Conservation (phyloP, 2,329 filamentous ascomycete genomes). For the Camillea tinctor region DNA sequence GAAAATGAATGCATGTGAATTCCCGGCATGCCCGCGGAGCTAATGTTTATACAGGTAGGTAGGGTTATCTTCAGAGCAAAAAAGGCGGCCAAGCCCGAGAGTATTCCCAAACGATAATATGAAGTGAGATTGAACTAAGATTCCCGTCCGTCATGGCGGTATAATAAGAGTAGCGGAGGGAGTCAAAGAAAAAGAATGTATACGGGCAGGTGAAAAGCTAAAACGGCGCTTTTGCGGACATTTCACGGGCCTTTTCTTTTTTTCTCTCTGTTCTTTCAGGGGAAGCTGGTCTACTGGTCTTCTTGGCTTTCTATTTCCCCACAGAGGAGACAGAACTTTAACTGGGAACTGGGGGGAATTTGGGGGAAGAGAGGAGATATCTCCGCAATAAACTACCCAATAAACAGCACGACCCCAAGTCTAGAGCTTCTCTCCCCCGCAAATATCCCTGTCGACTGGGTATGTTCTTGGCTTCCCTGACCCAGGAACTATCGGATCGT, state of each 20-base stretch:
- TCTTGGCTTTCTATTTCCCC: not conserved
- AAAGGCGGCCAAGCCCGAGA: not conserved
- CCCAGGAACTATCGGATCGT: not conserved
- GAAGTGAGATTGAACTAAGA: not conserved
- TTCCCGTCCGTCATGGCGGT: not conserved
- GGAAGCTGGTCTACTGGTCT: not conserved
- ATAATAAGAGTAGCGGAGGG: not conserved
- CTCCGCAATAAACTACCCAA: not conserved
- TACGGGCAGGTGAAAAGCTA: not conserved
- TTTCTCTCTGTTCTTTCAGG: not conserved
- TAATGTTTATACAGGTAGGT: not conserved
- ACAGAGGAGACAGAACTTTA: not conserved
- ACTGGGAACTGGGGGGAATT: not conserved
- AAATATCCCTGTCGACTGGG: not conserved
- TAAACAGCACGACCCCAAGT: not conserved
- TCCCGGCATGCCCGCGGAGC: too few species aligned
- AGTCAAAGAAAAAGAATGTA: not conserved
- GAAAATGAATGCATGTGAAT: not conserved
- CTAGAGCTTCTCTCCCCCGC: not conserved
- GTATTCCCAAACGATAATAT: not conserved
- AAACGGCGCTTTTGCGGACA: not conserved
- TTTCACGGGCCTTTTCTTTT: not conserved
- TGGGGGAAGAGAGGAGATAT: too few species aligned
- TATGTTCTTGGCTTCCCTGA: not conserved
- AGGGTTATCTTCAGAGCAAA: not conserved